These are phyloP conservation scores for Plectranthus barbatus DNA, from an alignment of 257 asterid species.

Conservation along the genomic window DNA sequence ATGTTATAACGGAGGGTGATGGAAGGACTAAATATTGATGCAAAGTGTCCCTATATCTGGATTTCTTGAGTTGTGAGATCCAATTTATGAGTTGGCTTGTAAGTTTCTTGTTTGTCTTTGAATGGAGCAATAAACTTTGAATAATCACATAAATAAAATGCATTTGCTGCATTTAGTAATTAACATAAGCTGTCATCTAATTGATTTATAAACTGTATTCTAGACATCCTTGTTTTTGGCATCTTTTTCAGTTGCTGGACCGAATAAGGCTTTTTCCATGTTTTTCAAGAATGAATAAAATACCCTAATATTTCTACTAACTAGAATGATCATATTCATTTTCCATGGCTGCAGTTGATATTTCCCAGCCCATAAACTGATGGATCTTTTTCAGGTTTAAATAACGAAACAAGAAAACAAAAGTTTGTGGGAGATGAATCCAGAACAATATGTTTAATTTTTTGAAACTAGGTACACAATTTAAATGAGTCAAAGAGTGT, in stretches of 20 bases:
- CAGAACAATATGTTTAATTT: too few relatives aligned
- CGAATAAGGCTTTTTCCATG: slow-evolving; percentile 31
- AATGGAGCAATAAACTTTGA: background rate
- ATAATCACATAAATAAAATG: background rate
- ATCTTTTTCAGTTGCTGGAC: too few relatives aligned
- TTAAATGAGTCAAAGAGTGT: slow-evolving; percentile 7
- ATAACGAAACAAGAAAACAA: background rate
- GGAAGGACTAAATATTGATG: slow-evolving; percentile 45
- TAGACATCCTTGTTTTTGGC: too few relatives aligned
- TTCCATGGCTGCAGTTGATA: slow-evolving; percentile 20
- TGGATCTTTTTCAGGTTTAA: background rate
- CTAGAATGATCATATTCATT: background rate
- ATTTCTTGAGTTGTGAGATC: background rate
- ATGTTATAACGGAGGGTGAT: slow-evolving; percentile 71
- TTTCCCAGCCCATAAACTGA: slow-evolving; percentile 23
- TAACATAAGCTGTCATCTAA: too few relatives aligned
- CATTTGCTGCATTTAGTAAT: background rate
- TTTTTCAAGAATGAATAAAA: slow-evolving; percentile 19
- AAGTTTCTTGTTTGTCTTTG: background rate
- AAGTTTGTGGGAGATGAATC: too few relatives aligned
- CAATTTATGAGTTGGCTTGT: background rate
- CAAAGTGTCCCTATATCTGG: background rate
- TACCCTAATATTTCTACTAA: background rate
- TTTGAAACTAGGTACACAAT: too few relatives aligned
- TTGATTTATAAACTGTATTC: too few relatives aligned